A percentile compares a stretch with the other conserved stretches of the same genome.
Evolutionary conservation across 306 rosid species (phyloP).

Genomic region (Amphicarpaea edgeworthii): DNA sequence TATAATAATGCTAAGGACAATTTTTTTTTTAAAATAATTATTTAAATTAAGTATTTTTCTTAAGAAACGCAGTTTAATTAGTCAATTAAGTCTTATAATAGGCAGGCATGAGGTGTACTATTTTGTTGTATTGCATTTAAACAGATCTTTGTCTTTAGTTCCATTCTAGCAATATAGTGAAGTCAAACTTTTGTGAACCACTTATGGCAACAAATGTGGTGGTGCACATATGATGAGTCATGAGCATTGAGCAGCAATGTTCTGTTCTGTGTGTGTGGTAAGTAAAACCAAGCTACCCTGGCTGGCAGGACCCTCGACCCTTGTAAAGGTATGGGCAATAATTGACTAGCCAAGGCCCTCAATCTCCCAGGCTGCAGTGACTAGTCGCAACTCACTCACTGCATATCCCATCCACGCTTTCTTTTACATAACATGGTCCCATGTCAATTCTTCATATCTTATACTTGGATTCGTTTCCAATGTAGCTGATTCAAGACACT

Average conservation of each 20-base stretch:
- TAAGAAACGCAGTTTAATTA: too few species aligned
- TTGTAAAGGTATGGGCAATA: conserved; percentile 15
- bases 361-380: conserved; percentile 11
- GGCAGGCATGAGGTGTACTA: too few species aligned
- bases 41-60: too few species aligned
- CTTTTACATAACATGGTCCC: background rate
- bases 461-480: background rate
- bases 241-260: background rate
- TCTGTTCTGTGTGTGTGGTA: too few species aligned
- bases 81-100: too few species aligned
- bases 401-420: background rate
- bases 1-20: too few species aligned
- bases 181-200: background rate
- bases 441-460: background rate
- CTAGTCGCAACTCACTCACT: conserved; percentile 28
- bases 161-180: background rate
- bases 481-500: background rate
- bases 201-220: background rate
- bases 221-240: background rate
- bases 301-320: conserved; percentile 1
- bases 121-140: background rate
- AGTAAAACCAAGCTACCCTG: background rate
- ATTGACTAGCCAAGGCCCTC: conserved; percentile 7
- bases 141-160: too few species aligned
- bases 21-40: too few species aligned